phyloP scores from a whole-genome alignment of 2,329 filamentous ascomycete genomes.

The Nothophoma quercina region DNA sequence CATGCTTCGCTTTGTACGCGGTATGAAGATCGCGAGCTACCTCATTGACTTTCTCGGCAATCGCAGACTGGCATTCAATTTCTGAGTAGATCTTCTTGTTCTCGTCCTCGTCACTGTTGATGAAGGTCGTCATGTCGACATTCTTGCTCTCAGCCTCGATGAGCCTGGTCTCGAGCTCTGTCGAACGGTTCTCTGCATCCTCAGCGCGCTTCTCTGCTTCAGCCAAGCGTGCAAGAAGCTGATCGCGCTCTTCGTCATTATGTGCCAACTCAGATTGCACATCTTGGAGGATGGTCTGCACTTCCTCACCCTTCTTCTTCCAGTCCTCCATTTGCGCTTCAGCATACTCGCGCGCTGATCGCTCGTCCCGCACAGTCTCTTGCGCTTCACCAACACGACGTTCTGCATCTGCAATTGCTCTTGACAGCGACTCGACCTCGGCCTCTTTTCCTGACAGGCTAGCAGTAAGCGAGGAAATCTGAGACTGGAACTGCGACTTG shows the following conservation, averaged over 20 bases:
- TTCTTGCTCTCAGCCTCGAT: conserved; percentile 70
- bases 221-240: conserved; percentile 75
- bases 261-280: conserved; percentile 83
- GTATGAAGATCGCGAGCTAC: conserved; percentile 81
- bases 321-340: conserved; percentile 79
- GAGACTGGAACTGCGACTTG: conserved; percentile 88
- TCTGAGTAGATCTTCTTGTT: conserved; percentile 50
- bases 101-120: conserved; percentile 46
- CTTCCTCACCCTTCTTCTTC: conserved; percentile 85
- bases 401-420: conserved; percentile 88
- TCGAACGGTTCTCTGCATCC: conserved; percentile 76
- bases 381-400: conserved; percentile 86
- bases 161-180: conserved; percentile 66
- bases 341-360: conserved; percentile 72
- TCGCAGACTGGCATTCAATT: conserved; percentile 65
- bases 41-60: conserved; percentile 86
- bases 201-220: conserved; percentile 77
- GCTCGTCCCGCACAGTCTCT: conserved; percentile 83
- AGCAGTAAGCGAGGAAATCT: conserved; percentile 93
- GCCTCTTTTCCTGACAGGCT: conserved; percentile 92
- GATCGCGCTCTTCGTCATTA: conserved; percentile 81
- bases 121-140: conserved; percentile 71
- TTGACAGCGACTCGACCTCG: conserved; percentile 85
- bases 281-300: conserved; percentile 80
- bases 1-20: conserved; percentile 96